Conservation (phyloP, 306 rosid species). For the Citrullus mucosospermus region DNA sequence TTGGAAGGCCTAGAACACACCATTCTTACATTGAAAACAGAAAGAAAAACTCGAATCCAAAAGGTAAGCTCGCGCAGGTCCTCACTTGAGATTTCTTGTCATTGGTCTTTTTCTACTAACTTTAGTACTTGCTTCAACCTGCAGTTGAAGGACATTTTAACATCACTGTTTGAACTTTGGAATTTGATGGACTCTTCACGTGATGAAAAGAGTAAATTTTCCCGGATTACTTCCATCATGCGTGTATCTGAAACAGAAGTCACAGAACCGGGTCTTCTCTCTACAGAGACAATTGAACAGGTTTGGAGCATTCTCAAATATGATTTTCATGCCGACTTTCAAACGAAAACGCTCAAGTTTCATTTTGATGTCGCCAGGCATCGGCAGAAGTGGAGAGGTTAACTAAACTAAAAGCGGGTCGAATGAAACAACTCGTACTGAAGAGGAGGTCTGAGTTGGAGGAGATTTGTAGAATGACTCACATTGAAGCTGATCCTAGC, state of each 20-base stretch:
- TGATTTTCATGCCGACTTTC: neutral
- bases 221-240: constrained; percentile 38
- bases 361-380: constrained; percentile 36
- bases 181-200: constrained; percentile 92
- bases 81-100: constrained; percentile 1
- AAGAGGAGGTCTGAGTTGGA: constrained; percentile 79
- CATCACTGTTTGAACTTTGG: constrained; percentile 73
- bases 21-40: constrained; percentile 53
- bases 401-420: constrained; percentile 71
- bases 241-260: constrained; percentile 50
- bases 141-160: constrained; percentile 71
- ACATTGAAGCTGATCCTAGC: constrained; percentile 78
- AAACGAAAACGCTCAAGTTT: constrained; percentile 5
- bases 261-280: constrained; percentile 57
- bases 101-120: neutral
- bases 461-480: constrained; percentile 71
- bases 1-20: constrained; percentile 82
- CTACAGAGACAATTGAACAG: constrained; percentile 64
- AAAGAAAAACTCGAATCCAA: constrained; percentile 55
- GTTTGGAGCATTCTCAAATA: constrained; percentile 21
- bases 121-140: constrained; percentile 13
- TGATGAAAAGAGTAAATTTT: constrained; percentile 61
- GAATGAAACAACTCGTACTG: constrained; percentile 93
- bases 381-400: constrained; percentile 84
- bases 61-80: constrained; percentile 34